Conservation (phyloP, 202 grass and related monocot species). For the Dendrocalamus latiflorus region DNA sequence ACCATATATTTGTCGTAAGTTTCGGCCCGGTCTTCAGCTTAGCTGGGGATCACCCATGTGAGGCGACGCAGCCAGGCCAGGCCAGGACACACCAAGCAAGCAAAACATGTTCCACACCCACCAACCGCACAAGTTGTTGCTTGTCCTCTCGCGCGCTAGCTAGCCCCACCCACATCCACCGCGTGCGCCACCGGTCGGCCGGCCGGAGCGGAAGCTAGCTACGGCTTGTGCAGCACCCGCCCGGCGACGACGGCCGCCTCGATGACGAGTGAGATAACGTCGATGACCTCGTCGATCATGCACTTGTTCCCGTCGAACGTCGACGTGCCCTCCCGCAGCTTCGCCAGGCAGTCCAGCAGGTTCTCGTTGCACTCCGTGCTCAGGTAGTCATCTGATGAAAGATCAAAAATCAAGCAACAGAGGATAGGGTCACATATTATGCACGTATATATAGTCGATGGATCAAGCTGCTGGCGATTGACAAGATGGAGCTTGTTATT, state of each 20-base stretch:
- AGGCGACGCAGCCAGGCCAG: slow-evolving; percentile 13
- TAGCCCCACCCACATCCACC: neutral
- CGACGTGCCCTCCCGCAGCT: slow-evolving; percentile 40
- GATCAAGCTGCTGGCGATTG: neutral
- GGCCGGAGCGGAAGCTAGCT: neutral
- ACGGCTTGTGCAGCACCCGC: slow-evolving; percentile 82
- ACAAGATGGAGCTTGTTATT: neutral
- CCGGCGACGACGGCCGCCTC: slow-evolving; percentile 85
- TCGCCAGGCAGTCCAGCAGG: slow-evolving; percentile 66
- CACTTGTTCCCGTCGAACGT: slow-evolving; percentile 89
- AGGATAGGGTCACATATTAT: neutral
- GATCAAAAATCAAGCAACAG: neutral
- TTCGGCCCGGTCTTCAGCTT: neutral
- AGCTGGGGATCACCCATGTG: neutral
- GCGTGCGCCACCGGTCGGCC: neutral
- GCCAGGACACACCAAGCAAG: slow-evolving; percentile 23
- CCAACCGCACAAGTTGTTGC: slow-evolving; percentile 1
- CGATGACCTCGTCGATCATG: slow-evolving; percentile 90
- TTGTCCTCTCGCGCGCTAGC: neutral
- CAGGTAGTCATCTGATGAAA: slow-evolving; percentile 65
- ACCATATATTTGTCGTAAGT: slow-evolving; percentile 26
- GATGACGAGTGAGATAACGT: slow-evolving; percentile 80
- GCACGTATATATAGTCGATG: neutral
- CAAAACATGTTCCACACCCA: slow-evolving; percentile 38
- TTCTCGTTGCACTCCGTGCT: slow-evolving; percentile 78